Evolutionary conservation across 2,329 filamentous ascomycete species (phyloP).

Genomic region (Neonectria magnoliae): DNA sequence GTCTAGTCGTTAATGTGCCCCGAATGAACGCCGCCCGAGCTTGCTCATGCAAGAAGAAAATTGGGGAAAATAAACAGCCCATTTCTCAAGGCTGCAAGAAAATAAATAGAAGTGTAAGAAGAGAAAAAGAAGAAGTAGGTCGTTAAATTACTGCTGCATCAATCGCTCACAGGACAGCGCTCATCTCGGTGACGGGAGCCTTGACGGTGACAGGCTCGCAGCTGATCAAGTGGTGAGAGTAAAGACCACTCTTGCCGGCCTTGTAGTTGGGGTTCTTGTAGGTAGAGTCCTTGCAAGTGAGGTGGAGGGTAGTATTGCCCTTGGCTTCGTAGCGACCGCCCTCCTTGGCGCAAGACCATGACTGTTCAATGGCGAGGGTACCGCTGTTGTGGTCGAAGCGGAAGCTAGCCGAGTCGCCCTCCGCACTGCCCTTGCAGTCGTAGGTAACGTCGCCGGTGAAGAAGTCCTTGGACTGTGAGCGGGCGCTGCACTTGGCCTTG

Average conservation of each 20-base stretch:
- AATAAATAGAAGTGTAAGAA: background rate
- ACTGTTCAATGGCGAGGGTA: conserved; percentile 57
- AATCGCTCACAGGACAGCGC: conserved; percentile 39
- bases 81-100: background rate
- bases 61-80: background rate
- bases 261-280: conserved; percentile 47
- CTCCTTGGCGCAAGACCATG: conserved; percentile 59
- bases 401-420: conserved; percentile 51
- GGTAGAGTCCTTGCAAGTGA: conserved; percentile 41
- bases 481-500: conserved; percentile 52
- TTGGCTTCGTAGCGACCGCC: conserved; percentile 45
- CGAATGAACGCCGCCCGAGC: conserved; percentile 29
- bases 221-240: conserved; percentile 42
- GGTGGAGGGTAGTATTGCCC: conserved; percentile 40
- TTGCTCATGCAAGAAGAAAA: conserved; percentile 27
- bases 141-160: background rate
- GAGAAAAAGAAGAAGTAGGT: background rate
- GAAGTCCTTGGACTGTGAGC: conserved; percentile 56
- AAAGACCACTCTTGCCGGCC: conserved; percentile 38
- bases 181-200: conserved; percentile 43
- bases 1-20: conserved; percentile 37
- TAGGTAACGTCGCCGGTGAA: conserved; percentile 60
- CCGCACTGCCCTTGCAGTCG: conserved; percentile 51
- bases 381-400: conserved; percentile 52
- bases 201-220: conserved; percentile 41